Conservation (phyloP, 2,329 filamentous ascomycete species). For the Phoma sp. region DNA sequence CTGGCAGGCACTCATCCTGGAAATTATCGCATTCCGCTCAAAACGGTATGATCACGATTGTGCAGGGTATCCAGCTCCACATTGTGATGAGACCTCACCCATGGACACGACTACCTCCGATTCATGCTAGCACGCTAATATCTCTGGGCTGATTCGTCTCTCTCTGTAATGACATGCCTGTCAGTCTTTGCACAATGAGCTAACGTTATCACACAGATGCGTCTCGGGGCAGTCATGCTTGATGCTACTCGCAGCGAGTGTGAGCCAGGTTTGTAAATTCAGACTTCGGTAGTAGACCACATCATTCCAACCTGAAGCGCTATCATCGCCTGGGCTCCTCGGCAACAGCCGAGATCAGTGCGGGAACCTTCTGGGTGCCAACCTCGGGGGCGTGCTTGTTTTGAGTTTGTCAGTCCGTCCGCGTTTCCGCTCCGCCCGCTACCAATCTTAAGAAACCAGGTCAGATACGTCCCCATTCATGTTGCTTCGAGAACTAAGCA, state of each 20-base stretch:
- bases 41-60: conserved; percentile 28
- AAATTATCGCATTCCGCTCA: conserved; percentile 20
- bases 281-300: conserved; percentile 1
- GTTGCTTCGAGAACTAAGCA: conserved; percentile 1
- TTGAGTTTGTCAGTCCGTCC: conserved; percentile 30
- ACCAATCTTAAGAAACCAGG: conserved; percentile 27
- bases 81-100: conserved; percentile 23
- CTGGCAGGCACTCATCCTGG: conserved; percentile 17
- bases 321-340: conserved; percentile 23
- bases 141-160: conserved; percentile 20
- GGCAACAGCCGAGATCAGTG: conserved; percentile 36
- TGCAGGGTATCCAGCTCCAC: conserved; percentile 30
- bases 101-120: conserved; percentile 24
- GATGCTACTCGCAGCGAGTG: background rate
- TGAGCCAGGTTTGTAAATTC: background rate
- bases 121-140: conserved; percentile 25
- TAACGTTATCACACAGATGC: conserved; percentile 1
- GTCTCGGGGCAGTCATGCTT: conserved; percentile 1
- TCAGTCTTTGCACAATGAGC: conserved; percentile 6
- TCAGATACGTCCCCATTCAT: conserved; percentile 6
- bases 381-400: conserved; percentile 40
- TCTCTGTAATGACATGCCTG: conserved; percentile 9
- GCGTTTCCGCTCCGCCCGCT: conserved; percentile 43
- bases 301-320: conserved; percentile 5
- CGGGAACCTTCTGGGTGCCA: conserved; percentile 37